These are phyloP conservation scores for Phialophora verrucosa DNA, from an alignment of 2,329 filamentous ascomycete species.

Conservation along the genomic window DNA sequence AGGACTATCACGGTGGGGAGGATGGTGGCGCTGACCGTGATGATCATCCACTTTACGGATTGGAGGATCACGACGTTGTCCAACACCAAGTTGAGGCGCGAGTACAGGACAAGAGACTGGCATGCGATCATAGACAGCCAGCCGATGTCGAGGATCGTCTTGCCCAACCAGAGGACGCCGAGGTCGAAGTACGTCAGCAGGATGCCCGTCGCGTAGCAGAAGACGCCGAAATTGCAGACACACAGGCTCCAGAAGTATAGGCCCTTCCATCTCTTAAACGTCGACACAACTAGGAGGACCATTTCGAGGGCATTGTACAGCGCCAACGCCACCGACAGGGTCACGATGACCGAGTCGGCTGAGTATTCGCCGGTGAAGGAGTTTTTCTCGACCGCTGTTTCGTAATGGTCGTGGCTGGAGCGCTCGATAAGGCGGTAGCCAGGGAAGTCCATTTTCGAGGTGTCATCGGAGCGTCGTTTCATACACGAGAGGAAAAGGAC, in stretches of 20 bases:
- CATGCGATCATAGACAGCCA: slow-evolving; percentile 57
- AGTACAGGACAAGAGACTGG: slow-evolving; percentile 58
- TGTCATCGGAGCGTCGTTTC: background rate
- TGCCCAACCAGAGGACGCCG: slow-evolving; percentile 43
- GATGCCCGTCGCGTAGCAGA: slow-evolving; percentile 54
- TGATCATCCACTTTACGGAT: slow-evolving; percentile 54
- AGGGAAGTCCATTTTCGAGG: background rate
- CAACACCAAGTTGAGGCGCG: slow-evolving; percentile 54
- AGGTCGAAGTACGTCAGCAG: slow-evolving; percentile 54
- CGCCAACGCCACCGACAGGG: slow-evolving; percentile 42
- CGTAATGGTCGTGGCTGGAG: slow-evolving; percentile 8
- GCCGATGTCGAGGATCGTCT: slow-evolving; percentile 51
- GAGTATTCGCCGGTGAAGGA: slow-evolving; percentile 19
- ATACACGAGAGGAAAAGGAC: background rate
- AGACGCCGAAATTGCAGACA: slow-evolving; percentile 51
- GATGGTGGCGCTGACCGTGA: slow-evolving; percentile 51
- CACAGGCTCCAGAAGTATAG: slow-evolving; percentile 59
- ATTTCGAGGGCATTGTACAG: slow-evolving; percentile 59
- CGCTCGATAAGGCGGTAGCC: background rate
- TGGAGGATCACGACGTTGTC: slow-evolving; percentile 44
- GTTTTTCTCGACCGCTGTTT: slow-evolving; percentile 8
- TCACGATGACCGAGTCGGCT: slow-evolving; percentile 15
- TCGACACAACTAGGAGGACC: slow-evolving; percentile 54
- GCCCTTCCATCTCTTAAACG: slow-evolving; percentile 53
- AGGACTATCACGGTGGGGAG: slow-evolving; percentile 52